Conservation (phyloP, 2,329 filamentous ascomycete species). For the Pseudocercospora vitis region DNA sequence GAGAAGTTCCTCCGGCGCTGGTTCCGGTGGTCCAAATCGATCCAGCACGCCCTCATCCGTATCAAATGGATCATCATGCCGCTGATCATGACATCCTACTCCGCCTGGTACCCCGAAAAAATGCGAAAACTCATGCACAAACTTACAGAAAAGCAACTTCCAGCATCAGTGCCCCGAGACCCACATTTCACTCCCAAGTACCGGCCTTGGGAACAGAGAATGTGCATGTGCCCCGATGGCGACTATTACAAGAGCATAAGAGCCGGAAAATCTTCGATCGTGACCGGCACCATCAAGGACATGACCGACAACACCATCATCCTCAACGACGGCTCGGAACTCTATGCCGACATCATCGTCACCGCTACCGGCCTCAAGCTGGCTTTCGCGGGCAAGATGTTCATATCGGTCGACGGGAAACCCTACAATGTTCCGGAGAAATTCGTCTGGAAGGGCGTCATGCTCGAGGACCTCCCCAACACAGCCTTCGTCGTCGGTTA, state of each 20-base stretch:
- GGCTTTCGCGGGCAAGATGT: slow-evolving; percentile 52
- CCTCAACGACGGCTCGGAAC: slow-evolving; percentile 42
- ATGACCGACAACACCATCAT: slow-evolving; percentile 53
- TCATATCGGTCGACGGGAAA: slow-evolving; percentile 54
- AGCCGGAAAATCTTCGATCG: slow-evolving; percentile 53
- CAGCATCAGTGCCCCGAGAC: slow-evolving; percentile 44
- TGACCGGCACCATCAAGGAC: slow-evolving; percentile 55
- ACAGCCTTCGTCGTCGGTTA: slow-evolving; percentile 61
- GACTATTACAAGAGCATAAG: slow-evolving; percentile 59
- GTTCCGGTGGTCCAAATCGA: slow-evolving; percentile 27
- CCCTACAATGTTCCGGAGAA: slow-evolving; percentile 49
- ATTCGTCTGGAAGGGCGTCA: slow-evolving; percentile 61
- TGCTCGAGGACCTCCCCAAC: slow-evolving; percentile 65
- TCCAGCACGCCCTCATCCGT: slow-evolving; percentile 37
- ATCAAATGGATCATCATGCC: slow-evolving; percentile 40
- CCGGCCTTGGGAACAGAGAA: slow-evolving; percentile 66
- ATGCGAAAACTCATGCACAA: slow-evolving; percentile 42
- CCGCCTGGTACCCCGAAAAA: slow-evolving; percentile 35
- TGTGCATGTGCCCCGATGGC: slow-evolving; percentile 67
- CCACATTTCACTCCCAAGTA: slow-evolving; percentile 50
- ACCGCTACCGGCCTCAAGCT: slow-evolving; percentile 65
- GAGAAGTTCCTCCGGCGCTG: slow-evolving; percentile 30
- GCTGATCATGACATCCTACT: slow-evolving; percentile 39
- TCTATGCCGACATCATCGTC: slow-evolving; percentile 63
- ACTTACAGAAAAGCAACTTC: slow-evolving; percentile 48